Conservation (phyloP, 768 basidiomycete species). For the Bullera alba region DNA sequence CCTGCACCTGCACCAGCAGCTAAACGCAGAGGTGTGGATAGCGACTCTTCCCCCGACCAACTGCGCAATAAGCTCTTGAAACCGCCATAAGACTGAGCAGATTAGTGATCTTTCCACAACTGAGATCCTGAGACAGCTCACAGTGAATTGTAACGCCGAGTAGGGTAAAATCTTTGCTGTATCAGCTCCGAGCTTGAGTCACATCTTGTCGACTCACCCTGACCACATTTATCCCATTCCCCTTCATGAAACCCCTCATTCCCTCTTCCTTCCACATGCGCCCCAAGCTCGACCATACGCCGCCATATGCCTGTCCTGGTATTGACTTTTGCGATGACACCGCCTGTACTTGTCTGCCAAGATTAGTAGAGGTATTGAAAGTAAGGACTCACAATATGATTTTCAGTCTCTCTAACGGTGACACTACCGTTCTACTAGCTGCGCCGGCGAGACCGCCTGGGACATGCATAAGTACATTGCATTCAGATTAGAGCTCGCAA, state of each 20-base stretch:
- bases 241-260: conserved; percentile 84
- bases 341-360: conserved; percentile 81
- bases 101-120: background rate
- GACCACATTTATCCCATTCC: conserved; percentile 62
- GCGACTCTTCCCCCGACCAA: conserved; percentile 68
- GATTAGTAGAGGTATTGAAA: background rate
- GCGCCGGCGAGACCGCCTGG: conserved; percentile 48
- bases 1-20: conserved; percentile 84
- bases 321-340: conserved; percentile 30
- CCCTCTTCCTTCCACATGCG: conserved; percentile 95
- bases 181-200: background rate
- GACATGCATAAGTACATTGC: background rate
- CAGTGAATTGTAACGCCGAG: conserved; percentile 50
- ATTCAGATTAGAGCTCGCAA: background rate
- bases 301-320: conserved; percentile 29
- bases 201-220: conserved; percentile 20
- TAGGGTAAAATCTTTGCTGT: conserved; percentile 79
- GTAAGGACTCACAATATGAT: conserved; percentile 75
- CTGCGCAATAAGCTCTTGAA: conserved; percentile 63
- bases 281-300: conserved; percentile 42
- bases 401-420: conserved; percentile 84
- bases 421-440: conserved; percentile 83
- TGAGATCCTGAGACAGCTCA: conserved; percentile 9
- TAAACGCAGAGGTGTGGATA: conserved; percentile 84
- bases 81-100: conserved; percentile 60